Conservation (phyloP, 2,329 filamentous ascomycete species). For the Penicillium sclerotigenum region DNA sequence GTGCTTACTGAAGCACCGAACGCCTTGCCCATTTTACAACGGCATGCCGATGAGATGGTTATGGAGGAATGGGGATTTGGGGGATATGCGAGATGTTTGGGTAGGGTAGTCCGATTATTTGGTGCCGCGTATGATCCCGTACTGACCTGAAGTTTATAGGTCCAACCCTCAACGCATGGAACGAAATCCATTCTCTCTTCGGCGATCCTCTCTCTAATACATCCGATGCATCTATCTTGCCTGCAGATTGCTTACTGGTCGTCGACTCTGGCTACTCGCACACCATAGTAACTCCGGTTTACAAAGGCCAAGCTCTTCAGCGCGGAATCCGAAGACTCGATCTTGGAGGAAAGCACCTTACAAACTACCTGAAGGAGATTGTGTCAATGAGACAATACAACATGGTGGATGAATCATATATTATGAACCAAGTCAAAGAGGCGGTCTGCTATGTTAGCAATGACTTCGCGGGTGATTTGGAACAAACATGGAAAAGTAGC, state of each 20-base stretch:
- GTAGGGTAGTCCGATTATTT: conserved; percentile 40
- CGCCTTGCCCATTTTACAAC: conserved; percentile 73
- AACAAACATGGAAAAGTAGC: conserved; percentile 78
- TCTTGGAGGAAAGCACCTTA: conserved; percentile 87
- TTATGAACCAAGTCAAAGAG: conserved; percentile 97
- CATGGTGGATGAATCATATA: conserved; percentile 87
- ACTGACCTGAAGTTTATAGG: conserved; percentile 45
- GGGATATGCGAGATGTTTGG: conserved; percentile 74
- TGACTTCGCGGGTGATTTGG: conserved; percentile 74
- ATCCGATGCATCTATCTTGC: conserved; percentile 43
- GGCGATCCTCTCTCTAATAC: conserved; percentile 52
- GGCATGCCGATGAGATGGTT: conserved; percentile 91
- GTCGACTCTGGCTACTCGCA: conserved; percentile 92
- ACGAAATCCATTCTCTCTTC: conserved; percentile 69
- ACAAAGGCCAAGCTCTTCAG: conserved; percentile 76
- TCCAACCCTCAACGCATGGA: conserved; percentile 75
- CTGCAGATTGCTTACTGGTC: conserved; percentile 78
- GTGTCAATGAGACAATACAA: conserved; percentile 91
- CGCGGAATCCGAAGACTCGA: conserved; percentile 79
- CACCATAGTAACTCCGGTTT: conserved; percentile 82
- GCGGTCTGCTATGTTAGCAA: conserved; percentile 76
- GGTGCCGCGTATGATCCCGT: not conserved
- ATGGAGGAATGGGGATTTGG: conserved; percentile 97
- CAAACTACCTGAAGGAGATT: conserved; percentile 86
- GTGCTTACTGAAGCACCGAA: conserved; percentile 85